A percentile compares a stretch with the other conserved stretches of the same genome.
Conservation (phyloP, 441 rosid species). For the Euphorbia celastroides region DNA sequence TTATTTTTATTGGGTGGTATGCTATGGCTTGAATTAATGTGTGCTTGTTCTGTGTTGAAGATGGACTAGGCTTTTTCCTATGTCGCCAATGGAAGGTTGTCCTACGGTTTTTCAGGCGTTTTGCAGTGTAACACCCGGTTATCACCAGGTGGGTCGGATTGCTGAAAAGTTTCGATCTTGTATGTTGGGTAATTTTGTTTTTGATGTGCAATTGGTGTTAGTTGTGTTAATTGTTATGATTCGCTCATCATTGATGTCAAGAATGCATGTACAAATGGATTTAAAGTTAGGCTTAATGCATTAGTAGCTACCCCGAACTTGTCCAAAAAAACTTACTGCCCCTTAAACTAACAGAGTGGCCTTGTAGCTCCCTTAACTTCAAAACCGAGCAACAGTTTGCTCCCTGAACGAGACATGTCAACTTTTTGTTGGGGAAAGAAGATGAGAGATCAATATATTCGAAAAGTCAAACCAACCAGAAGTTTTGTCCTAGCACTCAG, state of each 20-base stretch:
- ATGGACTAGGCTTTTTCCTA: slow-evolving; percentile 70
- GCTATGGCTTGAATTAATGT: slow-evolving; percentile 12
- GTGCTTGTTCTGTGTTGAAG: slow-evolving; percentile 34
- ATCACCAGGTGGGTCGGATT: slow-evolving; percentile 62
- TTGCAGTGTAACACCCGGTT: slow-evolving; percentile 74
- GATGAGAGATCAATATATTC: no score
- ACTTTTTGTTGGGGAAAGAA: no score
- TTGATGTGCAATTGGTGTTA: neutral
- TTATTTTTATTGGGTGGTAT: neutral
- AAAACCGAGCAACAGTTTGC: no score
- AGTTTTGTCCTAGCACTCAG: no score
- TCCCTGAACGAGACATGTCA: no score
- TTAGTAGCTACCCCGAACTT: no score
- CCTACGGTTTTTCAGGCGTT: slow-evolving; percentile 83
- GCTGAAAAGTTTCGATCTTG: neutral
- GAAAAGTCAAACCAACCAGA: no score
- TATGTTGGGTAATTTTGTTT: neutral
- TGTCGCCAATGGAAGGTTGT: slow-evolving; percentile 92
- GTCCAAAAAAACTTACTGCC: no score
- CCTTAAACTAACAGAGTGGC: no score
- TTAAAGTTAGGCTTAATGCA: no score
- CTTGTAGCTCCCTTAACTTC: no score
- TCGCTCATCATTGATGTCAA: neutral
- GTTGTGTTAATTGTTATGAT: neutral
- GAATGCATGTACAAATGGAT: no score